A percentile compares a stretch with the other conserved stretches of the same genome.
Conservation (phyloP, 2,329 filamentous ascomycete genomes). For the Pseudofabraea citricarpa region DNA sequence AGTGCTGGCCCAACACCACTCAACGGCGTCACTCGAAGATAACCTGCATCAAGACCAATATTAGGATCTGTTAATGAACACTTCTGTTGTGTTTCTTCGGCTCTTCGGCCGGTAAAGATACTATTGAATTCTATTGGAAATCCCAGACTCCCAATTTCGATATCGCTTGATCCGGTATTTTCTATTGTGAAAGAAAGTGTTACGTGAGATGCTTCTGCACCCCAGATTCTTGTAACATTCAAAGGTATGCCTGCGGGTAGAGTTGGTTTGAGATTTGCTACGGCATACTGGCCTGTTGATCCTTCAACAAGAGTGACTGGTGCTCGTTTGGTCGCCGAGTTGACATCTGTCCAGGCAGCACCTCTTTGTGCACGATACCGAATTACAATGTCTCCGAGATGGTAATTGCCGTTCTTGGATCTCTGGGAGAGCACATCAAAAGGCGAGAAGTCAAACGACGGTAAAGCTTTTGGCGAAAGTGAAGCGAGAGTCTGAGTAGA, state of each 20-base stretch:
- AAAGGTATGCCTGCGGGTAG: slow-evolving; percentile 33
- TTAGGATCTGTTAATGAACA: slow-evolving; percentile 56
- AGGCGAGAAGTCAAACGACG: slow-evolving; percentile 50
- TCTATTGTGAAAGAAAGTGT: slow-evolving; percentile 45
- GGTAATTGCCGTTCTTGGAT: slow-evolving; percentile 48
- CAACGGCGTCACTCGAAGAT: slow-evolving; percentile 48
- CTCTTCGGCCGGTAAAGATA: slow-evolving; percentile 49
- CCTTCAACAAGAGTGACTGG: slow-evolving; percentile 28
- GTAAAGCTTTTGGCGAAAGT: slow-evolving; percentile 31
- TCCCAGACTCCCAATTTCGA: slow-evolving; percentile 53
- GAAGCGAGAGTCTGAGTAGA: slow-evolving; percentile 46
- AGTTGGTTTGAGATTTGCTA: slow-evolving; percentile 36
- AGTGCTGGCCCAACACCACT: slow-evolving; percentile 48
- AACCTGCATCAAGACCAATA: slow-evolving; percentile 54
- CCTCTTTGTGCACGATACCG: slow-evolving; percentile 41
- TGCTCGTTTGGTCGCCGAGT: slow-evolving; percentile 39
- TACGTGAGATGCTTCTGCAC: slow-evolving; percentile 41
- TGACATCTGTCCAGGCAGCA: slow-evolving; percentile 38
- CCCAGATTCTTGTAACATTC: slow-evolving; percentile 47
- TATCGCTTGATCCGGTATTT: slow-evolving; percentile 33
- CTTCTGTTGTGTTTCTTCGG: slow-evolving; percentile 41
- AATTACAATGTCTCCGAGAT: slow-evolving; percentile 53
- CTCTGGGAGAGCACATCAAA: slow-evolving; percentile 43
- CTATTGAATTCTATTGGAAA: slow-evolving; percentile 59
- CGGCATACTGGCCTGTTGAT: slow-evolving; percentile 29